phyloP scores from a whole-genome alignment of 257 asterid genomes.

The Agastache rugosa region DNA sequence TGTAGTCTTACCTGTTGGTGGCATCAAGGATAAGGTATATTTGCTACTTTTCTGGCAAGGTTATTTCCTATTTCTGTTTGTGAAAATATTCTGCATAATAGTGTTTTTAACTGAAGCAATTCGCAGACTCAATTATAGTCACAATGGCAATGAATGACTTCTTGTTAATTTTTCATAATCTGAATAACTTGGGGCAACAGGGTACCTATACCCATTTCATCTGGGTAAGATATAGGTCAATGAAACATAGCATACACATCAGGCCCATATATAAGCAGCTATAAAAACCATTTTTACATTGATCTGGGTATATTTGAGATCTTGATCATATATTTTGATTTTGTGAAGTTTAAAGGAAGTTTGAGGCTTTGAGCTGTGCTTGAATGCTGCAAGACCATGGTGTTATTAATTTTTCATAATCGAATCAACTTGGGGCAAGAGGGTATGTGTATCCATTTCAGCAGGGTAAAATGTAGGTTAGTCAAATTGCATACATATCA shows the following conservation, averaged over 20 bases:
- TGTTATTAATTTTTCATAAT: neutral
- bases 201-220: constrained; percentile 5
- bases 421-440: constrained; percentile 13
- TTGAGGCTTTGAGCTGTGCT: neutral
- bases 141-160: neutral
- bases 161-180: constrained; percentile 1
- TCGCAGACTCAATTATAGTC: constrained; percentile 12
- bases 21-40: constrained; percentile 96
- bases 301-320: neutral
- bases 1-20: constrained; percentile 97
- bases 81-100: constrained; percentile 19
- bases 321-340: neutral
- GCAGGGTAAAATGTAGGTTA: constrained; percentile 4
- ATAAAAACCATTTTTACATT: neutral
- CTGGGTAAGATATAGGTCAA: neutral
- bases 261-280: neutral
- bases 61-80: constrained; percentile 23
- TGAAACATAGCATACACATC: neutral
- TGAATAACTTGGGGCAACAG: constrained; percentile 15
- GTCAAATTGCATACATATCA: neutral
- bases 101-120: constrained; percentile 19
- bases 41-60: constrained; percentile 28
- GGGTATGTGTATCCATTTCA: neutral
- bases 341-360: neutral
- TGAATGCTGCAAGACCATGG: neutral